Percentiles rank a stretch among this genome's conserved stretches.
phyloP scores from a whole-genome alignment of 1,284 basidiomycete genomes.

The Malassezia furfur region DNA sequence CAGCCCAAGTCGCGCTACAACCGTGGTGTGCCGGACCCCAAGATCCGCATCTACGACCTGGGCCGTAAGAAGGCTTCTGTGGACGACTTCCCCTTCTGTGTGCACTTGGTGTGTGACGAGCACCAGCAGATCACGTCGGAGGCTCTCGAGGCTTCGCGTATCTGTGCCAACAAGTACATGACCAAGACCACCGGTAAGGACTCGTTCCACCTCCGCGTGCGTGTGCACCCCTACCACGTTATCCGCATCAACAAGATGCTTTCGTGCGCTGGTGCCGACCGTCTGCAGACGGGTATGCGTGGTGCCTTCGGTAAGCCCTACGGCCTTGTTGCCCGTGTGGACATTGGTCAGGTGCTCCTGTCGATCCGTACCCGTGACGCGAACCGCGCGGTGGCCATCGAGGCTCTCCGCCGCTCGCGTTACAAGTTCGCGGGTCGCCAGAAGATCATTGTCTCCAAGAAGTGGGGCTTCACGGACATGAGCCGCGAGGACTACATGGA shows the following conservation, averaged over 20 bases:
- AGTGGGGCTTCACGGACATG: conserved; percentile 83
- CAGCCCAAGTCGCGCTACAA: conserved; percentile 62
- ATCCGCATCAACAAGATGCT: conserved; percentile 99
- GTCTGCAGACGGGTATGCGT: conserved; percentile 93
- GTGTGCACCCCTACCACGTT: conserved; percentile 97
- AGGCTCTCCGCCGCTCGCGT: conserved; percentile 73
- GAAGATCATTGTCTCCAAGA: conserved; percentile 78
- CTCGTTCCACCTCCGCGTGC: conserved; percentile 94
- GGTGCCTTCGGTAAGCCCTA: conserved; percentile 99
- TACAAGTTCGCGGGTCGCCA: conserved; percentile 99
- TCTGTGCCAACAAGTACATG: conserved; percentile 99
- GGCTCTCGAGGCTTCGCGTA: conserved; percentile 94
- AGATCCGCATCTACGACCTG: conserved; percentile 58
- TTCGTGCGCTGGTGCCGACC: conserved; percentile 97
- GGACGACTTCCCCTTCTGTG: conserved; percentile 78
- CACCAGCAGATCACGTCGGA: conserved; percentile 95
- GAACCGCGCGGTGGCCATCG: conserved; percentile 80
- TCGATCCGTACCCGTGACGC: conserved; percentile 86
- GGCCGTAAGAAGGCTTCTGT: conserved; percentile 81
- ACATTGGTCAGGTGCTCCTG: conserved; percentile 95
- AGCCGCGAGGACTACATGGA: conserved; percentile 78
- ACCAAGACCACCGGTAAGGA: conserved; percentile 98
- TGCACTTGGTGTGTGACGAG: conserved; percentile 93
- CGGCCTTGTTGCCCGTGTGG: conserved; percentile 83
- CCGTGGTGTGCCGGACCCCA: conserved; percentile 59